Base-by-base conservation (phyloP, 768 basidiomycete genomes). In the Lactarius tabidus region DNA sequence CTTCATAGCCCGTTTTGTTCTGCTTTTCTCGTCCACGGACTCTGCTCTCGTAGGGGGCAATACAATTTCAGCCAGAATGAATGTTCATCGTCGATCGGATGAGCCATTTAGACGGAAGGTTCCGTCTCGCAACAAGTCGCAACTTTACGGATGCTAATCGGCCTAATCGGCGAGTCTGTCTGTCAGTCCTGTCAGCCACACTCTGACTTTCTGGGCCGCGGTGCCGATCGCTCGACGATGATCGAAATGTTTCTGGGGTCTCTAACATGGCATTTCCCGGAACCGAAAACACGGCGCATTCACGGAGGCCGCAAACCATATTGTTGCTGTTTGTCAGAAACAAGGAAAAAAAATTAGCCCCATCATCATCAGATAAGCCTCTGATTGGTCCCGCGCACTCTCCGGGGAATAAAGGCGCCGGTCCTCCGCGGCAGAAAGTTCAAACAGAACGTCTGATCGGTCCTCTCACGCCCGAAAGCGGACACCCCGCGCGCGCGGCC, bases 381-480 rank as follows among this genome's bases (percentile, higher is more conserved):
- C 39, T 66, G 65, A 66, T 66, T 66, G 65, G 65, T 57, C 51
- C 61, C 60, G 60, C 60, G 52, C 61, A 66, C 48, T 59, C 58
- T 66, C 57, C 51, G 60, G 60, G 17, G 15, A 17, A 10, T 36
- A 66, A 12, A 66, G 61, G 65, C 60, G 65, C 65, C 65, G 65
- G 65, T 28, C 20, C 31, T 59, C 65, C 65, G 60, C 65, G 60
- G 65, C 61, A 62, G 65, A 66, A 66, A 62, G 61, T 14, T 61
- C 67, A 60, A 68, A 68, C 67, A 66, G 67, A 68, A 68, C 67
- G 60, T 68, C 67, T 68, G 67, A 68, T 68, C 65, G 57, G 65
- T 66, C 57, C 56, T 59, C 57, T 26, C 57, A 62, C 48, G 31
- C 29, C 65, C 65, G 57, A 66, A 66, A 43, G n/a, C 56, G 43